Evolutionary conservation across 2,329 filamentous ascomycete genomes (phyloP), one percentile per base, ranked within the genome.

Genomic region (Colletotrichum spinosum): DNA sequence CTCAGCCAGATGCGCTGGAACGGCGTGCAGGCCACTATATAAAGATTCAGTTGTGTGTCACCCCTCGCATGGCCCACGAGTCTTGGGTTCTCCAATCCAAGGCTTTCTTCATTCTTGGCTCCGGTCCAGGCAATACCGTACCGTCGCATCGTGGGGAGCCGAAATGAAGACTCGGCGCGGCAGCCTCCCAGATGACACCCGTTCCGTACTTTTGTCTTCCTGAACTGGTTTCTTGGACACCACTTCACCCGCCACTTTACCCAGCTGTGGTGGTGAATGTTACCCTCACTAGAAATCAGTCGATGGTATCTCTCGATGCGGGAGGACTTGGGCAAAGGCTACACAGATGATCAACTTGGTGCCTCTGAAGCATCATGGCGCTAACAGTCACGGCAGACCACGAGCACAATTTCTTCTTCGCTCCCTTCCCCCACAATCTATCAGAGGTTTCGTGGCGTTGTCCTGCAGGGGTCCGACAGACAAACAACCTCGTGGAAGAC

Each of bases 91-190:
- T 51, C 59, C 52, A 56, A 61, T 61, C 51, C 38, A 37, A 25
- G 6, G 51, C 44, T 34, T 13, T 39, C 7, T 12, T 42, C 39
- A 37, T 42, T 25, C 62, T 65, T 65, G 51, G 51, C 51, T 53
- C 42, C 58, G 57, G 62, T 51, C 39, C 34, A 48, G 11, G 51
- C 62, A 65, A 51, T 48, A 56, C 52, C 57, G 62, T 15, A 51
- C 41, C 8, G 52, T 65, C 62, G 51, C 62, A 65, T 62, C 57
- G 51, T 46, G n/a, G 41, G 45, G 17, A 52, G 39, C 51, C 46
- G 46, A 65, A 51, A 65, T 65, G 62, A 61, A 50, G 38, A 41
- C 35, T 38, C 13, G 33, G 37, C 37, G 39, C 54, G 54, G 44
- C 41, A 37, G 12, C 25, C 10, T 15, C 25, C 33, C 33, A 33